Base-by-base conservation (phyloP, 805 yeast species). In the Wickerhamiella hasegawae region DNA sequence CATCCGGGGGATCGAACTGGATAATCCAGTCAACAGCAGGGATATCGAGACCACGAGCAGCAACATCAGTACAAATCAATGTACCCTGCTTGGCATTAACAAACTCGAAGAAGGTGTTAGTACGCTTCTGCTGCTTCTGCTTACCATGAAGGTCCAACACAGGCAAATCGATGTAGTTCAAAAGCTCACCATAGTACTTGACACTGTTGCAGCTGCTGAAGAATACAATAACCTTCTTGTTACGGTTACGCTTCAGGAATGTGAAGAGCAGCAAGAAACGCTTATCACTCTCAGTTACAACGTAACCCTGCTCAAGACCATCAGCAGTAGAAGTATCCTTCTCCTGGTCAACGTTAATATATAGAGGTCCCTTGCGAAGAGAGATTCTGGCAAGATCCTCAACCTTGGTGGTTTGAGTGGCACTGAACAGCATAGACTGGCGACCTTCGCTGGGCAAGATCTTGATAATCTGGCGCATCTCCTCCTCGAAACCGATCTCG, bases 1-100 rank as follows among this genome's bases (percentile, higher is more conserved):
- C 98, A 76, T 90, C 98, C 57, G 98, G 98, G 37, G 98, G 98
- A 58, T 90, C 99, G 53, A 83, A 90, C 65, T 90, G 98, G 45
- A 90, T 79, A 52, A 90, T 90, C 98, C 98, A 90, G 63, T 92
- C 98, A 37, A 90, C 98, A 20, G 92, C 77, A 36, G 99, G 99
- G 48, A 90, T 90, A 65, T 90, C 99, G 46, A 90, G 71, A 18
- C 99, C 99, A 68, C 99, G 76, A 17, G 99, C 98, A 22, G 98
- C 99, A 46, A 90, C 98, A 59, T 90, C 98, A 1, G 99, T 90
- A 63, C 97, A 90, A 37, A 90, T 68, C 49, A 90, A 60, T 30
- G 81, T 85, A 32, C 98, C 98, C 53, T 76, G 81, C 49, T 78
- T 84, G 40, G 98, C 97, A 51, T 90, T 90, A 65, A 97, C 83